phyloP scores from a whole-genome alignment of 2,329 filamentous ascomycete genomes.

The Paraconiothyrium sp. region DNA sequence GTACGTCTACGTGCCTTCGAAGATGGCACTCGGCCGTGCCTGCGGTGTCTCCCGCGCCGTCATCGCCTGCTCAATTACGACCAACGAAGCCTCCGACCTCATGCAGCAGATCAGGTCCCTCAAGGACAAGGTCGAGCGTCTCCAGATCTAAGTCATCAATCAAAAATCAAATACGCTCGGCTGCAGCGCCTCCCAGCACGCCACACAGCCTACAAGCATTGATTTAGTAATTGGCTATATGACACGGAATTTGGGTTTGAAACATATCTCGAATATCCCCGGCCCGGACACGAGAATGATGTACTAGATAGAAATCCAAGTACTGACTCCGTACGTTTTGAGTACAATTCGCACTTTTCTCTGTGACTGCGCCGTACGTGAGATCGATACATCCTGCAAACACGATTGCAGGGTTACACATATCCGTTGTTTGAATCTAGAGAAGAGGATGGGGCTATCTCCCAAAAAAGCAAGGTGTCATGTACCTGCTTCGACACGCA shows the following conservation, averaged over 20 bases:
- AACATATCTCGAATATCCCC: slow-evolving; percentile 7
- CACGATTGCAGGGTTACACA: no score
- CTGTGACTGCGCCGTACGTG: neutral
- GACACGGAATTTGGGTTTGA: neutral
- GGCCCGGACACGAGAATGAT: slow-evolving; percentile 8
- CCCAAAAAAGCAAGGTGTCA: slow-evolving; percentile 8
- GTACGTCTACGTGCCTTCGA: slow-evolving; percentile 71
- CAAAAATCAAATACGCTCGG: neutral
- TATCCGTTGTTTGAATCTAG: no score
- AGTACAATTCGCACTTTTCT: neutral
- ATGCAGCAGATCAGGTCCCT: slow-evolving; percentile 86
- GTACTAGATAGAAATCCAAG: slow-evolving; percentile 18
- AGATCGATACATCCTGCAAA: no score
- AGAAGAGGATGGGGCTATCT: no score
- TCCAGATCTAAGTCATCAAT: slow-evolving; percentile 75
- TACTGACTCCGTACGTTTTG: slow-evolving; percentile 10
- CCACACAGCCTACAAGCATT: neutral
- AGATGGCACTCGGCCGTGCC: slow-evolving; percentile 81
- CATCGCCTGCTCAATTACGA: slow-evolving; percentile 72
- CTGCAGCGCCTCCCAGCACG: neutral
- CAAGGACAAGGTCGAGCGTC: slow-evolving; percentile 94
- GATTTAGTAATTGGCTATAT: neutral
- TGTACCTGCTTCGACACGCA: slow-evolving; percentile 16
- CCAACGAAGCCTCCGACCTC: slow-evolving; percentile 70
- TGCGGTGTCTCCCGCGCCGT: slow-evolving; percentile 17